Evolutionary conservation across 2,329 filamentous ascomycete species (phyloP).

Genomic region (Hypoxylon rubiginosum): DNA sequence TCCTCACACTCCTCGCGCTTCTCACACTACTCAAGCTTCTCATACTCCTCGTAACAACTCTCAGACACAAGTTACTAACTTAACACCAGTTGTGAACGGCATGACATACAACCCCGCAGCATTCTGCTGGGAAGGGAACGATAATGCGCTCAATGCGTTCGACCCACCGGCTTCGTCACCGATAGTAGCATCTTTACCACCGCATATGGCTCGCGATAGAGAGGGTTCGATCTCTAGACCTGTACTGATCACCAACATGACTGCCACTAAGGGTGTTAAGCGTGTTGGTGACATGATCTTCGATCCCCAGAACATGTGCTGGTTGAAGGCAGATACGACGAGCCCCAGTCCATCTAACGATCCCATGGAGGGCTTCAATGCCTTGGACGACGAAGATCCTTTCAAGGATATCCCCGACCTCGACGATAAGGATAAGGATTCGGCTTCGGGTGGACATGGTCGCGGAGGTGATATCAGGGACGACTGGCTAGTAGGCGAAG

Average conservation of each 20-base stretch:
- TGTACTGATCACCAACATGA: conserved; percentile 92
- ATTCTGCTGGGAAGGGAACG: conserved; percentile 96
- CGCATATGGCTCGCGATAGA: conserved; percentile 64
- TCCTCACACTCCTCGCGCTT: background rate
- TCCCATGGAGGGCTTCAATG: conserved; percentile 74
- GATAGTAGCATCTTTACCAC: conserved; percentile 62
- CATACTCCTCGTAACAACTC: background rate
- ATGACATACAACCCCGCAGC: conserved; percentile 95
- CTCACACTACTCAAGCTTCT: background rate
- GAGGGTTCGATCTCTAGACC: conserved; percentile 73
- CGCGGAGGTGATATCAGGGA: conserved; percentile 75
- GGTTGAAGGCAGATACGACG: conserved; percentile 81
- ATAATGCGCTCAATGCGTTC: conserved; percentile 85
- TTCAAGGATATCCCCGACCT: conserved; percentile 96
- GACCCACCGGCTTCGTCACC: conserved; percentile 72
- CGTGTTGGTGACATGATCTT: conserved; percentile 99
- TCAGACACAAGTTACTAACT: conserved; percentile 27
- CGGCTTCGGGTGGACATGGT: conserved; percentile 62
- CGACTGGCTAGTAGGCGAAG: conserved; percentile 90
- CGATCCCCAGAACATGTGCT: conserved; percentile 96
- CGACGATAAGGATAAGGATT: conserved; percentile 73
- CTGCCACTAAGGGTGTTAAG: conserved; percentile 86
- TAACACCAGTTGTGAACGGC: conserved; percentile 80
- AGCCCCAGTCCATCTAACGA: conserved; percentile 66
- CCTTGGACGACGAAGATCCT: conserved; percentile 86